phyloP scores from a whole-genome alignment of 768 basidiomycete species.

The Mycena latifolia region DNA sequence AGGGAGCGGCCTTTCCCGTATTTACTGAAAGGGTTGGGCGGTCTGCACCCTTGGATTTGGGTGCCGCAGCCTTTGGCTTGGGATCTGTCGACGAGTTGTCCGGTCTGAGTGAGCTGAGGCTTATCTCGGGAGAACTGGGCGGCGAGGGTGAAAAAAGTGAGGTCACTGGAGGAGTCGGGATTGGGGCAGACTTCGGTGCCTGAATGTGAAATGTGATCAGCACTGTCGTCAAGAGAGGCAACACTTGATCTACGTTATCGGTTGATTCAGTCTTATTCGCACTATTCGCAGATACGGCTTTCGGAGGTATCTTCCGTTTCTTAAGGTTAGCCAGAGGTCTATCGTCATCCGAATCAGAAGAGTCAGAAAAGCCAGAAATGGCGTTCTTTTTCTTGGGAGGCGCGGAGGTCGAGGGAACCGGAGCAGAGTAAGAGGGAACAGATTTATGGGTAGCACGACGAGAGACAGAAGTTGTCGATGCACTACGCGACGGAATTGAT shows the following conservation, averaged over 20 bases:
- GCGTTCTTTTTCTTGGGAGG: conserved; percentile 27
- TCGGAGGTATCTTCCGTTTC: conserved; percentile 14
- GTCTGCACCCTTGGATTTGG: background rate
- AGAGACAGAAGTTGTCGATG: conserved; percentile 19
- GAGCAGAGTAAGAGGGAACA: conserved; percentile 16
- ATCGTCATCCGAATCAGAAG: conserved; percentile 31
- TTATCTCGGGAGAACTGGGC: conserved; percentile 29
- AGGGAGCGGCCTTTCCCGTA: conserved; percentile 8
- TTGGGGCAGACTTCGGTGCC: conserved; percentile 1
- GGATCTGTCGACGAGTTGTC: background rate
- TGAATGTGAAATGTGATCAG: conserved; percentile 3
- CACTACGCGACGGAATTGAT: conserved; percentile 25
- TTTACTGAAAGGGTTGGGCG: conserved; percentile 16
- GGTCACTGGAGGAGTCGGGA: conserved; percentile 6
- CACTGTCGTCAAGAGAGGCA: background rate
- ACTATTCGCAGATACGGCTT: conserved; percentile 13
- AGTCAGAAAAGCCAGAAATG: conserved; percentile 1
- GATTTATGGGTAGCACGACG: conserved; percentile 3
- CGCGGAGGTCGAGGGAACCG: conserved; percentile 10
- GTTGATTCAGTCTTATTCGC: background rate
- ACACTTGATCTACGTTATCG: background rate
- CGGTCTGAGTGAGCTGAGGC: background rate
- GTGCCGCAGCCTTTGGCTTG: background rate
- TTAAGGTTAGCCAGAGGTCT: conserved; percentile 17
- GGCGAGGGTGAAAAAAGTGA: conserved; percentile 20